phyloP scores from a whole-genome alignment of 768 basidiomycete genomes.

The Mycena albidolilacea region DNA sequence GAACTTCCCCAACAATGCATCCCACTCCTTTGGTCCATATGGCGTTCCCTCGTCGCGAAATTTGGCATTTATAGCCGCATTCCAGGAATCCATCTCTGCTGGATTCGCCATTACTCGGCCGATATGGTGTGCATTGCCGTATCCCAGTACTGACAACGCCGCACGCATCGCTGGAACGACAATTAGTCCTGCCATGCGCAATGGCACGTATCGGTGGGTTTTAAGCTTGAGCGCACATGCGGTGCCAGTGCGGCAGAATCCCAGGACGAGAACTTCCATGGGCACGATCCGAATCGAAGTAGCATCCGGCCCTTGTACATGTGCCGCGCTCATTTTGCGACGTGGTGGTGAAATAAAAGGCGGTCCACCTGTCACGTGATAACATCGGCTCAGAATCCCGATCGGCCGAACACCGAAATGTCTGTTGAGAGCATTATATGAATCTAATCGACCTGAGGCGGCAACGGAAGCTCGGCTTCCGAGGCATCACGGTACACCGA shows the following conservation, averaged over 20 bases:
- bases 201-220: no score
- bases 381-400: no score
- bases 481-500: no score
- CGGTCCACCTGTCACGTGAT: no score
- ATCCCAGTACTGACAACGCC: conserved; percentile 27
- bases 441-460: no score
- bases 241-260: conserved; percentile 37
- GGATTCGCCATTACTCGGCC: conserved; percentile 30
- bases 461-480: no score
- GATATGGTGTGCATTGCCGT: conserved; percentile 33
- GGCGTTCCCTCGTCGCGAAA: background rate
- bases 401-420: no score
- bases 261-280: conserved; percentile 12
- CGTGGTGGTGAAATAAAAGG: no score
- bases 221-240: conserved; percentile 18
- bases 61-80: conserved; percentile 28
- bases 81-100: conserved; percentile 26
- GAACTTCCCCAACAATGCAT: conserved; percentile 29
- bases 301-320: no score
- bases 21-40: conserved; percentile 9
- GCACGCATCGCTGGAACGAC: conserved; percentile 33
- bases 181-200: background rate
- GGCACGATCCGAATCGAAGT: no score
- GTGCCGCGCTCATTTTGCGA: no score
- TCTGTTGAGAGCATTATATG: no score